A percentile compares a stretch with the other conserved stretches of the same genome.
These are phyloP conservation scores for Alternaria postmessia DNA, from an alignment of 2,329 filamentous ascomycete genomes.

Conservation along the genomic window DNA sequence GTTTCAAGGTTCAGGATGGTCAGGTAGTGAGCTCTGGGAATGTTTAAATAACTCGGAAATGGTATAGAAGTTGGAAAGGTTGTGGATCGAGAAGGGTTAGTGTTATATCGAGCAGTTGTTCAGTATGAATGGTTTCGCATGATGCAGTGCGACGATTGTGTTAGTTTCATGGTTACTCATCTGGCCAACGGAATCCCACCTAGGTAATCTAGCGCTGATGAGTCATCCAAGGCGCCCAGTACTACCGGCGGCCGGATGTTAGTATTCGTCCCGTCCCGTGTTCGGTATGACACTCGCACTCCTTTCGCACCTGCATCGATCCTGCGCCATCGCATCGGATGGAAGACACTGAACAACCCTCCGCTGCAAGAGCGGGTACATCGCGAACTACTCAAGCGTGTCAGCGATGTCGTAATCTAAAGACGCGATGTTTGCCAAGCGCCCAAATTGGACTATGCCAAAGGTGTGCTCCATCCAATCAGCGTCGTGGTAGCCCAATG, in stretches of 20 bases:
- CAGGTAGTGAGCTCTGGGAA: rapidly evolving
- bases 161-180: neutral
- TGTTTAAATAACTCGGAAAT: neutral
- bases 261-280: conserved; percentile 18
- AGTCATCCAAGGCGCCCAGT: neutral
- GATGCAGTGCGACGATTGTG: neutral
- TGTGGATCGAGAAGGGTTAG: neutral
- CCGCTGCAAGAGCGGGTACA: conserved; percentile 17
- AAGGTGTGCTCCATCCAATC: conserved; percentile 28
- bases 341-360: conserved; percentile 33
- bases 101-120: neutral
- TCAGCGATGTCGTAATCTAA: conserved; percentile 44
- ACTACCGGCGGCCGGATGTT: conserved; percentile 10
- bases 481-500: neutral
- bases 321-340: conserved; percentile 23
- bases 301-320: neutral
- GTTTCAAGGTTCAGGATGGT: neutral
- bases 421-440: conserved; percentile 46
- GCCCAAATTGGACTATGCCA: conserved; percentile 38
- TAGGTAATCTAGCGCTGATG: no score
- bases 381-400: conserved; percentile 43
- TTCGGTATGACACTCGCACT: neutral
- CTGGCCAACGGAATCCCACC: neutral
- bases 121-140: neutral
- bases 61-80: rapidly evolving